Evolutionary conservation across 2,329 filamentous ascomycete genomes (phyloP), one percentile per base, ranked within the genome.

Genomic region (Colletotrichum musae): DNA sequence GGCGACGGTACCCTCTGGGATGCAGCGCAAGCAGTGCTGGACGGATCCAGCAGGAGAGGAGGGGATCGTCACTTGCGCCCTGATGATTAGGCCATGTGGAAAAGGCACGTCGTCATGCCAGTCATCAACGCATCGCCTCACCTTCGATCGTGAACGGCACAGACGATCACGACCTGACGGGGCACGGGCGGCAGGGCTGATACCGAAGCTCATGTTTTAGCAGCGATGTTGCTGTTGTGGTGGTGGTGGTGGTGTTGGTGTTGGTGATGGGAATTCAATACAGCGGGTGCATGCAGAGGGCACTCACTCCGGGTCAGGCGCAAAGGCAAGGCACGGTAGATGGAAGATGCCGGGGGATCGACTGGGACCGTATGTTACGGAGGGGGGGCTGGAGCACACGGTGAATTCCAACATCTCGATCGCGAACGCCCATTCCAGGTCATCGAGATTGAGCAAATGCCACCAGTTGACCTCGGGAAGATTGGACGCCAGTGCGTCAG

Each of bases 361-460:
- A 16, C 15, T 26, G 24, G 26, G 41, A 57, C 67, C 62, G 67
- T 70, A 70, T 52, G 45, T 70, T 70, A 70, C 67, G 62, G 67
- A 67, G 6, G 50, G 21, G 26, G 26, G 36, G 32, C 28, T 52
- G 47, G 18, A 32, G 48, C 36, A 67, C 62, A 70, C 67, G 45
- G 67, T 67, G 24, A 67, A 53, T 58, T 52, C 51, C 39, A 67
- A 70, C 67, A 70, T 70, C 67, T 70, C 67, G 67, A 70, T 70
- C 67, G 63, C 63, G 63, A 70, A 70, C 67, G 67, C 67, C 66
- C 67, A 70, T 70, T 61, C 57, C 63, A 47, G 53, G 56, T 67
- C 67, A 70, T 70, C 67, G 67, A 70, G 67, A 70, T 70, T 70
- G 43, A 61, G 51, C 21, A 67, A 70, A 70, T 70, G 39, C 67